Evolutionary conservation across 176 grass and related monocot species (phyloP).

Genomic region (Phyllostachys edulis): DNA sequence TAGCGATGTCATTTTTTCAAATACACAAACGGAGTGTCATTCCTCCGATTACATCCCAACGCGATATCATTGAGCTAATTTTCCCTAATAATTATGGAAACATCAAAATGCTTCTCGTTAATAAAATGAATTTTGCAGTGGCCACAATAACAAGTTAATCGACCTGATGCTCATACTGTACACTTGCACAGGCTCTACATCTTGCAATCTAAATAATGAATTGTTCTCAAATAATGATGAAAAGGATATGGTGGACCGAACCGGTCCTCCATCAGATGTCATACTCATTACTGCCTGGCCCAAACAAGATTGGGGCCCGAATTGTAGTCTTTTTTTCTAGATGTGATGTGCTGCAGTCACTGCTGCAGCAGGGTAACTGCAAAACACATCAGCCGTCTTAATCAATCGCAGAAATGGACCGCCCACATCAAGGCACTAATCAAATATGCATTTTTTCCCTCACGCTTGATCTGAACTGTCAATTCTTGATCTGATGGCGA

Average conservation of each 20-base stretch:
- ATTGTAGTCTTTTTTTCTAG: background rate
- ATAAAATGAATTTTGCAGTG: conserved; percentile 26
- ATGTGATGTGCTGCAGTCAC: conserved; percentile 6
- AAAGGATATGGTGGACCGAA: background rate
- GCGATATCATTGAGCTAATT: no score
- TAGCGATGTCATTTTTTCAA: no score
- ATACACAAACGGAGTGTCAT: no score
- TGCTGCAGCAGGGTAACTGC: conserved; percentile 3
- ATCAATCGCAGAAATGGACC: conserved; percentile 1
- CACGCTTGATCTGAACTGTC: background rate
- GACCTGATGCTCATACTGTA: conserved; percentile 46
- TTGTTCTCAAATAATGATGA: background rate
- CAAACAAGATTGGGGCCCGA: background rate
- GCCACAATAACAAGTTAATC: conserved; percentile 29
- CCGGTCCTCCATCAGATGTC: background rate
- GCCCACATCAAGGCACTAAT: background rate
- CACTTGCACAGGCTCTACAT: conserved; percentile 54
- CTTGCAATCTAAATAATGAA: conserved; percentile 20
- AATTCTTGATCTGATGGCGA: conserved; percentile 1
- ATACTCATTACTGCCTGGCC: background rate
- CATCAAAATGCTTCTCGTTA: conserved; percentile 11
- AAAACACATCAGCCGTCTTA: background rate
- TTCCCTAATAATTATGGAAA: background rate
- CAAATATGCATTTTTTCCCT: background rate
- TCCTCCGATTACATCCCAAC: no score